Conservation (phyloP, 176 grass and related monocot genomes). For the Canna indica region DNA sequence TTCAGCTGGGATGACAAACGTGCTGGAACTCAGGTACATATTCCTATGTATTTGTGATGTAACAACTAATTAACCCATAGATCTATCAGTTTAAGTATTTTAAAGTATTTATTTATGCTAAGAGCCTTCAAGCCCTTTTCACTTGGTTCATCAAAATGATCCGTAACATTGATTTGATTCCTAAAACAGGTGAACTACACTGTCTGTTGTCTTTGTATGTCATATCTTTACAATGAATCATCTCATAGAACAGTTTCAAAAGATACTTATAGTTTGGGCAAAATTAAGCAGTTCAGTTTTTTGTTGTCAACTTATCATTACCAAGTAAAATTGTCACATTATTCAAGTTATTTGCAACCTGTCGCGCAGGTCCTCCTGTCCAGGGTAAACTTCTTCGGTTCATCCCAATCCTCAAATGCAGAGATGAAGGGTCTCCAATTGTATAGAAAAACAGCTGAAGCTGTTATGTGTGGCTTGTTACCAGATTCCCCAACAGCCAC, state of each 20-base stretch:
- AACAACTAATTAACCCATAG: background rate
- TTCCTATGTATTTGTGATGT: background rate
- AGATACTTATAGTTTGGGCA: background rate
- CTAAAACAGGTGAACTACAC: background rate
- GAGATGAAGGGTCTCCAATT: constrained; percentile 62
- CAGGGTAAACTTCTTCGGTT: constrained; percentile 78
- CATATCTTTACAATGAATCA: background rate
- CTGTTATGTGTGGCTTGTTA: constrained; percentile 81
- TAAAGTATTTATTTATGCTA: background rate
- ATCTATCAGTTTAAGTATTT: background rate
- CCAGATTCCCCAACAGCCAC: constrained; percentile 96
- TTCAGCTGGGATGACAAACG: constrained; percentile 99
- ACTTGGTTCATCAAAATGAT: background rate
- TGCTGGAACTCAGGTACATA: constrained; percentile 76
- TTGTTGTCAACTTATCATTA: background rate
- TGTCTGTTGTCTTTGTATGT: background rate
- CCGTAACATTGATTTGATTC: no score
- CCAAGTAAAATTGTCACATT: background rate
- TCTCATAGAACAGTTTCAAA: background rate
- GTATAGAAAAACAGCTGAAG: constrained; percentile 88
- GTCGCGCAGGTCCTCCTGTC: constrained; percentile 76
- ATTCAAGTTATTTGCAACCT: constrained; percentile 3
- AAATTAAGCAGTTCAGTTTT: background rate
- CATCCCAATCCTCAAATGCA: constrained; percentile 73
- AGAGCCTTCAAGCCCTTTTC: background rate